Evolutionary conservation across 1,284 basidiomycete species (phyloP).

Genomic region (Mycena sp.): DNA sequence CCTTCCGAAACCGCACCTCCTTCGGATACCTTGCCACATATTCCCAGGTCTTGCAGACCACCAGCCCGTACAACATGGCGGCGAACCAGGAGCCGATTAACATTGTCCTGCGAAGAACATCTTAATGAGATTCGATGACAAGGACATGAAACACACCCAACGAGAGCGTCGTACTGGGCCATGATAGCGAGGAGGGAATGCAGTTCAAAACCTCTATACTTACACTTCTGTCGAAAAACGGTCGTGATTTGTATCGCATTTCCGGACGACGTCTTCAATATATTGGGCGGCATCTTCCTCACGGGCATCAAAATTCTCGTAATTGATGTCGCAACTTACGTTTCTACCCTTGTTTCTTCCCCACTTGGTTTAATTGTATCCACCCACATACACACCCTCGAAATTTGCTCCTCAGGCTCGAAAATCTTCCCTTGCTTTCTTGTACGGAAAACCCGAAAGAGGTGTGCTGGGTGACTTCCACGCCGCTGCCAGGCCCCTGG

Average conservation of each 20-base stretch:
- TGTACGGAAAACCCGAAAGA: too few relatives aligned
- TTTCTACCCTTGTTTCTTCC: conserved; percentile 1
- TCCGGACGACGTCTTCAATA: too few relatives aligned
- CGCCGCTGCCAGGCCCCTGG: too few relatives aligned
- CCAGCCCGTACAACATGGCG: background rate
- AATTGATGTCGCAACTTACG: background rate
- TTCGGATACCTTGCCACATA: background rate
- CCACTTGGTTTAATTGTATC: conserved; percentile 1
- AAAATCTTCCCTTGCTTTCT: too few relatives aligned
- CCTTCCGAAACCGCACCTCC: background rate
- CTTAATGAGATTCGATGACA: background rate
- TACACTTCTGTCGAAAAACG: too few relatives aligned
- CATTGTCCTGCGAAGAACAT: background rate
- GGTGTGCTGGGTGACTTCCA: too few relatives aligned
- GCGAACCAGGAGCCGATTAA: conserved; percentile 6
- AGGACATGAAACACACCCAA: background rate
- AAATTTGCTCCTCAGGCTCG: background rate
- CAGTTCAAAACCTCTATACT: too few relatives aligned
- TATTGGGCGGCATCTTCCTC: conserved; percentile 5
- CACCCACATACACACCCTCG: background rate
- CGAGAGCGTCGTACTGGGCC: conserved; percentile 5
- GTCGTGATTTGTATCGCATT: conserved; percentile 3
- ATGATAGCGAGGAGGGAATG: background rate
- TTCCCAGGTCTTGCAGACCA: background rate
- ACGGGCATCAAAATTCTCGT: conserved; percentile 2